phyloP scores from a whole-genome alignment of 2,329 filamentous ascomycete species.

The Venturia aucupariae region DNA sequence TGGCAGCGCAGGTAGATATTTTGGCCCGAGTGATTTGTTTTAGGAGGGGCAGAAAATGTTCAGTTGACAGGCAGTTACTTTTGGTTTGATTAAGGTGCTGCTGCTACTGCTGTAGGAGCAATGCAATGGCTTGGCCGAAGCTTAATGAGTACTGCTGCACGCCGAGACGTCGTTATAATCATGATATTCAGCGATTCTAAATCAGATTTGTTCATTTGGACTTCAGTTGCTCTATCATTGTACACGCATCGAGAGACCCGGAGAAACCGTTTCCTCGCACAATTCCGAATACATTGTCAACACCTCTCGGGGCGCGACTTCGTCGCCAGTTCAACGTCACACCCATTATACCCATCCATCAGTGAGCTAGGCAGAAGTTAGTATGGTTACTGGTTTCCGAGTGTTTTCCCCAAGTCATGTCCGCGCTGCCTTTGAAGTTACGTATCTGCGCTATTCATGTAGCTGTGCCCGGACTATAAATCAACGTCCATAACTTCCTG shows the following conservation, averaged over 20 bases:
- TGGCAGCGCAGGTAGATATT: neutral
- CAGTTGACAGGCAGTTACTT: neutral
- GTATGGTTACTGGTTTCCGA: neutral
- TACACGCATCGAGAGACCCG: conserved; percentile 5
- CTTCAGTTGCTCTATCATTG: conserved; percentile 1
- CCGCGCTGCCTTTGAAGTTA: no score
- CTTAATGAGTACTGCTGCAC: neutral
- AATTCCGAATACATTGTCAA: conserved; percentile 2
- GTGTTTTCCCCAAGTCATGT: neutral
- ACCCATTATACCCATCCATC: neutral
- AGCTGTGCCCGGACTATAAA: no score
- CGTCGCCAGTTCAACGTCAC: neutral
- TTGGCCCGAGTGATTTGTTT: neutral
- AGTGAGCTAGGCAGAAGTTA: conserved; percentile 7
- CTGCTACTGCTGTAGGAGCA: neutral
- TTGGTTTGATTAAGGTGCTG: neutral
- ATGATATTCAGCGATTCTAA: neutral
- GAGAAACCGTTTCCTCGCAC: conserved; percentile 5
- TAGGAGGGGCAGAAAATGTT: neutral
- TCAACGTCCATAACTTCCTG: no score
- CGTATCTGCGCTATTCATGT: no score
- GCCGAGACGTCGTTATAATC: neutral
- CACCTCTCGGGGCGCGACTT: neutral
- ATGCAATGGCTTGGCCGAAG: neutral
- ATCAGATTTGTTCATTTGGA: neutral